phyloP scores from a whole-genome alignment of 345 rosid species.

The Eucalyptus victrix region DNA sequence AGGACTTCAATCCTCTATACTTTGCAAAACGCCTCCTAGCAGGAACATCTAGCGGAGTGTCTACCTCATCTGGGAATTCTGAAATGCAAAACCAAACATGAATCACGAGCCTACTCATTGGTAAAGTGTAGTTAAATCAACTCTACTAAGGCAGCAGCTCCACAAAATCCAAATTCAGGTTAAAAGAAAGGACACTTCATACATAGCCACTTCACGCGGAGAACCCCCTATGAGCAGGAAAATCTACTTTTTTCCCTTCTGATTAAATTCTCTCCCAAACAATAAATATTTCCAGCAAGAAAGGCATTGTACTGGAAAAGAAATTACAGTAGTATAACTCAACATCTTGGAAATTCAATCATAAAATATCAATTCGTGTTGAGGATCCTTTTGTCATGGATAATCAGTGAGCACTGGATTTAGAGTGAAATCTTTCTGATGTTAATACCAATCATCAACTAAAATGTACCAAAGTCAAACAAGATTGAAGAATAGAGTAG shows the following conservation, averaged over 20 bases:
- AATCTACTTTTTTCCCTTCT: neutral
- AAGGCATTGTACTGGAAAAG: neutral
- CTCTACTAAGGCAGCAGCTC: neutral
- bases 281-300: neutral
- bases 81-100: neutral
- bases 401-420: neutral
- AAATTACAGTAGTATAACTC: neutral
- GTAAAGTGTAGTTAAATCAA: neutral
- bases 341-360: neutral
- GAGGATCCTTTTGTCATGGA: neutral
- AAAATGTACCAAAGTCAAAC: neutral
- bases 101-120: neutral
- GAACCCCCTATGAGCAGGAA: neutral
- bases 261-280: neutral
- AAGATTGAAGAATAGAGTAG: neutral
- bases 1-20: slow-evolving; percentile 90
- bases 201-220: neutral
- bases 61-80: slow-evolving; percentile 98
- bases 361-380: neutral
- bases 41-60: slow-evolving; percentile 72
- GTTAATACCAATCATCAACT: neutral
- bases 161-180: neutral
- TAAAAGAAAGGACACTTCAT: neutral
- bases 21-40: slow-evolving; percentile 88
- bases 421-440: neutral